These are phyloP conservation scores for Salvia splendens DNA, from an alignment of 257 asterid species.

Conservation along the genomic window DNA sequence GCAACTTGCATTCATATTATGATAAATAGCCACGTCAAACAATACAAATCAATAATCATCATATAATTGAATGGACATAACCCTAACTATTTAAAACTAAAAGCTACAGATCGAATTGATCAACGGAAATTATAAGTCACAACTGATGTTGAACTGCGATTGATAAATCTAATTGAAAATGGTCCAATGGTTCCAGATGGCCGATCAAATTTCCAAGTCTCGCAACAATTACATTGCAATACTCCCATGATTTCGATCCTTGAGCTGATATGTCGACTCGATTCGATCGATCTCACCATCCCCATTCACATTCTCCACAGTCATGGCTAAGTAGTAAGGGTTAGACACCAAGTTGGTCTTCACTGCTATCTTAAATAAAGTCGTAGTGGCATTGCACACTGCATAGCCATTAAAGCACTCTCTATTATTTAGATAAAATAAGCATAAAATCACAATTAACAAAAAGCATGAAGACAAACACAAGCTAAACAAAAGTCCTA, in stretches of 20 bases:
- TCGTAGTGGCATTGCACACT: conserved; percentile 40
- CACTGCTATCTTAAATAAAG: conserved; percentile 2
- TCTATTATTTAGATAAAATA: too few species aligned
- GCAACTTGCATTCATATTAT: too few species aligned
- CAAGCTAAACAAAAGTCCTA: too few species aligned
- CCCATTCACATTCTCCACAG: conserved; percentile 37
- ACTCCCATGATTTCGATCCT: conserved; percentile 16
- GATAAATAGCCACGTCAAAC: too few species aligned
- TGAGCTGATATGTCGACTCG: conserved; percentile 28
- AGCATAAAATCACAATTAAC: too few species aligned
- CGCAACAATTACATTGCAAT: conserved; percentile 37
- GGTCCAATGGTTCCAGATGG: conserved; percentile 27
- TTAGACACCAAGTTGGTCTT: conserved; percentile 36
- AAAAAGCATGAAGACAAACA: too few species aligned
- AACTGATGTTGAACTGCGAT: background rate
- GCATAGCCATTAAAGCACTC: background rate
- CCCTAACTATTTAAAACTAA: too few species aligned
- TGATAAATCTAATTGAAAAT: conserved; percentile 32
- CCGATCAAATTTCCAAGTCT: conserved; percentile 27
- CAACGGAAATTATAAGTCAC: background rate
- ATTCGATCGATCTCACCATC: conserved; percentile 41
- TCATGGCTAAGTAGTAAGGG: conserved; percentile 30
- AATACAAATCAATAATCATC: too few species aligned
- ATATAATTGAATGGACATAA: too few species aligned
- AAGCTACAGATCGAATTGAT: background rate